These are phyloP conservation scores for Wickerhamiella kazuoi DNA, from an alignment of 805 yeast species.

Conservation along the genomic window DNA sequence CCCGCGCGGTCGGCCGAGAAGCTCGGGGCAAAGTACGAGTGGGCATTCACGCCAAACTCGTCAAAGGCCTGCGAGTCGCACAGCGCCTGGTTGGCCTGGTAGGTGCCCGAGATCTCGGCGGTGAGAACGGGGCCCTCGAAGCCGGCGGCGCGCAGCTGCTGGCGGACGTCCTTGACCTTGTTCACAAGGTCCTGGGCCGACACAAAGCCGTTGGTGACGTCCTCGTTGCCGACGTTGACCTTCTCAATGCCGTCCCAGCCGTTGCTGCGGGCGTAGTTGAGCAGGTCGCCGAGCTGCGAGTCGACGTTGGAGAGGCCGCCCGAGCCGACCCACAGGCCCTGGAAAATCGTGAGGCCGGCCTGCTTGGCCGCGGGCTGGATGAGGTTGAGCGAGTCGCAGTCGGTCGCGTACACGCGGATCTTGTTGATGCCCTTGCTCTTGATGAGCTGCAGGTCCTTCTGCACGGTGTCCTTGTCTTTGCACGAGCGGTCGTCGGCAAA, in stretches of 20 bases:
- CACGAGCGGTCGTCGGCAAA: slow-evolving; percentile 53
- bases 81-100: slow-evolving; percentile 39
- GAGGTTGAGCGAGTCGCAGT: slow-evolving; percentile 52
- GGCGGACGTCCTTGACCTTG: slow-evolving; percentile 49
- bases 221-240: slow-evolving; percentile 81
- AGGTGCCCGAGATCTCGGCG: slow-evolving; percentile 76
- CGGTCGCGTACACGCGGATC: slow-evolving; percentile 73
- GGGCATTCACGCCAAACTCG: slow-evolving; percentile 69
- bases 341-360: slow-evolving; percentile 58
- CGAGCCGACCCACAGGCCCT: slow-evolving; percentile 66
- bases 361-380: slow-evolving; percentile 41
- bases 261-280: slow-evolving; percentile 32
- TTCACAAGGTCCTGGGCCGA: slow-evolving; percentile 42
- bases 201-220: slow-evolving; percentile 44
- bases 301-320: slow-evolving; percentile 59
- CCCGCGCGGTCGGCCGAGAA: slow-evolving; percentile 56
- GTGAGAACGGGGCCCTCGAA: slow-evolving; percentile 63
- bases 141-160: slow-evolving; percentile 45
- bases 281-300: slow-evolving; percentile 33
- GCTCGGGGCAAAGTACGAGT: slow-evolving; percentile 59
- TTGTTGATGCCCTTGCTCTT: slow-evolving; percentile 41
- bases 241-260: slow-evolving; percentile 63
- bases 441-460: slow-evolving; percentile 41
- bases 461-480: slow-evolving; percentile 38
- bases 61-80: slow-evolving; percentile 52